Base-by-base conservation (phyloP, 345 rosid genomes). In the Trapa bicornis region DNA sequence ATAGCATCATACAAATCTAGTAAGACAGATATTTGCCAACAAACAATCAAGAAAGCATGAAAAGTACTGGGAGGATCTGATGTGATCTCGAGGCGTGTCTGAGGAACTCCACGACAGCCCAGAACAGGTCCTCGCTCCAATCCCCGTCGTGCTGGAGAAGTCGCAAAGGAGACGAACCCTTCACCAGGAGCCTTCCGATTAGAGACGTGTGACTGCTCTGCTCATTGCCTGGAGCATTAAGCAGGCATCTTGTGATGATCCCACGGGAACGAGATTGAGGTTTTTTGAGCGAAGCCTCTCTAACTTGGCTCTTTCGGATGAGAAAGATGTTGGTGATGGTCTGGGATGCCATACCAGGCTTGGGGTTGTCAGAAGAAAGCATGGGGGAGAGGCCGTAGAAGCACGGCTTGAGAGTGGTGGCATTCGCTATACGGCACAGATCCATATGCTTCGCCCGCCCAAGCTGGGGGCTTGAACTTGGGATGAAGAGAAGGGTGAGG, bases 111-210 rank as follows among this genome's bases (percentile, higher is more conserved):
- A 86, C 72, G 15, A 77, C 83, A 45, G 80, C 69, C 88, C 91
- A 86, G 81, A 89, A 84, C 56, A 65, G 85, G 66, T 85, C 77
- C 67, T 80, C 74, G 70, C 77, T 75, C 91, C 91, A 89, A 68
- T 87, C 89, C 61, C 85, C 89, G 73, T 85, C 87, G 4, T 84
- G 56, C 37, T 16, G 37, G 81, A 87, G 93, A 3, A 85, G 32
- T 38, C 47, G 74, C 77, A 81, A 60, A 71, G 93, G 86, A 77
- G 71, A 80, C 0, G 86, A 77, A 17, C 62, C 77, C 47, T 78
- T 71, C 69, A 22, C 41, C 10, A 39, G 57, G 11, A 87, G 87
- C 72, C 76, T 79, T 38, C 73, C 74, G 33, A 71, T 64, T 61
- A 85, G 73, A 65, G 74, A 77, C 57, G 42, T 77, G 75, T 82